Base-by-base conservation (phyloP, 768 basidiomycete genomes). In the Rhodotorula paludigena region DNA sequence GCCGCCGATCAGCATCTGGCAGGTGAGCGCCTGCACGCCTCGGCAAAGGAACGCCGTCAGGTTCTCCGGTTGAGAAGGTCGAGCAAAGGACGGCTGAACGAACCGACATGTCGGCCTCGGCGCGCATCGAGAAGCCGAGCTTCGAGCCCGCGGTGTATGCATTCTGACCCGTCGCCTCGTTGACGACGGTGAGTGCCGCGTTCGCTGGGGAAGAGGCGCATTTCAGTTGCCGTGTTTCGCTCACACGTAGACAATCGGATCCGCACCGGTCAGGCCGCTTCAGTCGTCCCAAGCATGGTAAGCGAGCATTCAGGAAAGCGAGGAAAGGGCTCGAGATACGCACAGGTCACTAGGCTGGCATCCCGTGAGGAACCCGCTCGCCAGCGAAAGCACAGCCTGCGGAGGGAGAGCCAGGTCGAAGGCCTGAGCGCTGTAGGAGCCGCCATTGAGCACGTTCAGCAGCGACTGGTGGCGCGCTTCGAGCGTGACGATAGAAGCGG, bases 401-500 rank as follows among this genome's bases (percentile, higher is more conserved):
- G 70, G 68, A 12, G 79, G 80, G n/a, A 92, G 80, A 12, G 85
- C 81, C 33, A 90, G 80, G 76, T 92, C 90, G 75, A 90, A 91
- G 2, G 87, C 81, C 51, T 82, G 77, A 9, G 89, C 86, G 62
- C 88, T 84, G 25, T 85, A 81, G 7, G 81, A 82, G 0, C 65
- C 76, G 30, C 82, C 82, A 51, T 82, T 83, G 60, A 92, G 73
- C 68, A 89, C 74, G 80, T 91, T 90, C 58, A 90, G 82, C 49
- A 91, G 78, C 2, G 87, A 86, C 76, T 87, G 85, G 74, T 92
- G 90, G 54, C 90, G 86, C n/a, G 89, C 86, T 75, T 92, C 90
- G 54, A 89, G 82, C 36, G 89, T 86, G 77, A 88, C 51, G 56
- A 72, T 73, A 18, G 48, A 54, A 1, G 47, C 66, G 11, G 71